Percentiles rank a stretch among this genome's conserved stretches.
phyloP scores from a whole-genome alignment of 106 monocot species.

The Ottelia alismoides region DNA sequence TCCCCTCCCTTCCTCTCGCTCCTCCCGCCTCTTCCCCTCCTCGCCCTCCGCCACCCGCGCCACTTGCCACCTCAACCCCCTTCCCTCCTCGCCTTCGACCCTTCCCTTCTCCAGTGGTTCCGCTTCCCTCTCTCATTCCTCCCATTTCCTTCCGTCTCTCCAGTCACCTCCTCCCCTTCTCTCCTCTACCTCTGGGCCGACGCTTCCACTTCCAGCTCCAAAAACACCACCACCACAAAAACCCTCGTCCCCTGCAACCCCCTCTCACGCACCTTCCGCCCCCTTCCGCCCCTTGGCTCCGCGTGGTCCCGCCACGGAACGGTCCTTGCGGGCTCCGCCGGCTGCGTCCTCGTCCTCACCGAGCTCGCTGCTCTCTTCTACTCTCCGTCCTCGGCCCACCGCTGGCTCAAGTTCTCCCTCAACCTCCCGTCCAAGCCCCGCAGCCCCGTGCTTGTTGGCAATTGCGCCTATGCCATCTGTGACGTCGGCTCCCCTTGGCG shows the following conservation, averaged over 20 bases:
- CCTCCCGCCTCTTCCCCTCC: conserved; percentile 32
- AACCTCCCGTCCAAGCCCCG: conserved; percentile 74
- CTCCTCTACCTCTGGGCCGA: conserved; percentile 29
- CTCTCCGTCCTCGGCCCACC: conserved; percentile 21
- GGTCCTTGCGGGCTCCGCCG: conserved; percentile 51
- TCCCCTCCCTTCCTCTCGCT: conserved; percentile 18
- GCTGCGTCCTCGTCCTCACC: conserved; percentile 59
- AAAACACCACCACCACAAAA: conserved; percentile 23
- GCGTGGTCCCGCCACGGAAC: conserved; percentile 92
- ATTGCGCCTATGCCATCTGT: conserved; percentile 46
- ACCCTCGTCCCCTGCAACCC: conserved; percentile 81
- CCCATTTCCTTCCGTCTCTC: conserved; percentile 22
- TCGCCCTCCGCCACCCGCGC: conserved; percentile 37
- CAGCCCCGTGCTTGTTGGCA: conserved; percentile 38
- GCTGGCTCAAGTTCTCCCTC: conserved; percentile 76
- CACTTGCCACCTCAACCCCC: conserved; percentile 1
- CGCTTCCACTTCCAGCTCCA: background rate
- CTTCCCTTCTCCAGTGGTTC: conserved; percentile 16
- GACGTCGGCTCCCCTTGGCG: conserved; percentile 86
- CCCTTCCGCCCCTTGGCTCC: conserved; percentile 71
- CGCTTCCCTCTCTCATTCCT: conserved; percentile 23
- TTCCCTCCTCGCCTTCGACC: conserved; percentile 35
- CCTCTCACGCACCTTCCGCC: conserved; percentile 31
- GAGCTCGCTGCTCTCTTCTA: conserved; percentile 71
- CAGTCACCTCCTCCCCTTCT: conserved; percentile 23